Conservation (phyloP, 257 asterid genomes). For the Scutellaria baicalensis region DNA sequence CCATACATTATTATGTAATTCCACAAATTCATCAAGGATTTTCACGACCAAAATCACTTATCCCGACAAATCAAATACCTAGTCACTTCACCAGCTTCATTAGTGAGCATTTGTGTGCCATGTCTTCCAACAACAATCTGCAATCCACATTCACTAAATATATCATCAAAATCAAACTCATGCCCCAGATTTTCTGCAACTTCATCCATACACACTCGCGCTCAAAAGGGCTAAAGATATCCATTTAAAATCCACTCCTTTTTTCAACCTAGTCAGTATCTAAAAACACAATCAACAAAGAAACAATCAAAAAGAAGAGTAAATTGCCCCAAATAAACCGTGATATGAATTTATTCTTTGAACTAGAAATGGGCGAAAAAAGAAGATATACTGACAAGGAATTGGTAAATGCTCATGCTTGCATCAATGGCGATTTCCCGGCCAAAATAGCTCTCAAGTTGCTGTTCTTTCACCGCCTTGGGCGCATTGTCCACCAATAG, state of each 20-base stretch:
- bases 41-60: too few species aligned
- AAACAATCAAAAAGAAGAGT: not conserved
- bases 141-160: conserved; percentile 6
- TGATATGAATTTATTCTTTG: not conserved
- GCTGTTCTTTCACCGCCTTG: conserved; percentile 61
- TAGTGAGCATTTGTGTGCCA: conserved; percentile 83
- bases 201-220: not conserved
- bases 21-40: too few species aligned
- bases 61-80: conserved; percentile 28
- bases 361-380: not conserved
- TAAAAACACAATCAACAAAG: not conserved
- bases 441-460: conserved; percentile 76
- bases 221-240: not conserved
- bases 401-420: conserved; percentile 87
- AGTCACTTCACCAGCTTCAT: conserved; percentile 91
- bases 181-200: not conserved
- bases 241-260: not conserved
- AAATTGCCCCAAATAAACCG: not conserved
- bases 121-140: conserved; percentile 83
- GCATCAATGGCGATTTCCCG: conserved; percentile 90
- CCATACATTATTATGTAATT: not conserved
- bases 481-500: conserved; percentile 79
- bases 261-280: not conserved
- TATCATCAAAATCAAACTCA: not conserved
- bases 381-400: conserved; percentile 35